phyloP scores from a whole-genome alignment of 805 yeast species.

The Candida multigemmis region DNA sequence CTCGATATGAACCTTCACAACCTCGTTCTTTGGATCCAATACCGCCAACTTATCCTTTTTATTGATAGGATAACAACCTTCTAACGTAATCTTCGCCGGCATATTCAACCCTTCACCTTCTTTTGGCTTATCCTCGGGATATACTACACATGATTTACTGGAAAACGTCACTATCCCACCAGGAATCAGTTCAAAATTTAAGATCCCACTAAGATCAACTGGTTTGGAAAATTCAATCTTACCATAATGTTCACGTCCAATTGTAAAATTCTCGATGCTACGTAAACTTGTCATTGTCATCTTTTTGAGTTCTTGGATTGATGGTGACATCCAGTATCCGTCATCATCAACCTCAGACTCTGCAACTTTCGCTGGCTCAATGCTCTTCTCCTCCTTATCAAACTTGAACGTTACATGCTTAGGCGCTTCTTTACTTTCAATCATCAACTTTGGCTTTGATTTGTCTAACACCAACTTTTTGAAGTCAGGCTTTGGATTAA shows the following conservation, averaged over 20 bases:
- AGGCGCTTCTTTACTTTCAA: conserved; percentile 4
- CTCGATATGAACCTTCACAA: conserved; percentile 59
- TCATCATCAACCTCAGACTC: conserved; percentile 41
- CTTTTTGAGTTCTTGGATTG: conserved; percentile 50
- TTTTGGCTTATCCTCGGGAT: conserved; percentile 66
- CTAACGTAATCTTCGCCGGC: conserved; percentile 62
- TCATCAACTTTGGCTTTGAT: conserved; percentile 7
- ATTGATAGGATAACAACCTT: conserved; percentile 73
- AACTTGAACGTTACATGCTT: conserved; percentile 11
- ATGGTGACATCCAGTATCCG: conserved; percentile 86
- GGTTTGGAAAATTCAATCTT: conserved; percentile 68
- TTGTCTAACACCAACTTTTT: conserved; percentile 48
- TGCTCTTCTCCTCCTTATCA: not conserved
- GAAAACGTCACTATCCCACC: conserved; percentile 58
- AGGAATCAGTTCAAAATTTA: conserved; percentile 47
- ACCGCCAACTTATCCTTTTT: conserved; percentile 65
- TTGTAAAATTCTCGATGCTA: conserved; percentile 50
- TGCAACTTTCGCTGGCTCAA: not conserved
- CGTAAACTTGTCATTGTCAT: conserved; percentile 58
- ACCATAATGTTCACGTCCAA: conserved; percentile 79
- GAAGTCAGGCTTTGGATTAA: conserved; percentile 51
- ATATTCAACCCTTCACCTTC: conserved; percentile 79
- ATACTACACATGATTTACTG: conserved; percentile 53
- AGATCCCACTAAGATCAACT: conserved; percentile 69
- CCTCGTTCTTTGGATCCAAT: conserved; percentile 67